Evolutionary conservation across 345 rosid species (phyloP).

Genomic region (Nasturtium officinale): DNA sequence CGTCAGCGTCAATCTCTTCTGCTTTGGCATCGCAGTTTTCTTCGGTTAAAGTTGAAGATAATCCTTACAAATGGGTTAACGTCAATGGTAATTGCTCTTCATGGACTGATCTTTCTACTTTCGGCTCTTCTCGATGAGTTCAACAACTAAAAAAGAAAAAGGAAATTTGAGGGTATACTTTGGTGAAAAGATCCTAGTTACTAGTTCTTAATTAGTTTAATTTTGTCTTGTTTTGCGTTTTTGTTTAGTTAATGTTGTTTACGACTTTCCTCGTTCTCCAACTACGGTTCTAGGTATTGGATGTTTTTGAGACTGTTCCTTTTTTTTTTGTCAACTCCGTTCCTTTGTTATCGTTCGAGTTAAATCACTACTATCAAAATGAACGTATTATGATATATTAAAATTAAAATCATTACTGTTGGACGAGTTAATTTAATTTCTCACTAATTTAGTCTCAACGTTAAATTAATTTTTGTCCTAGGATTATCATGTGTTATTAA

Average conservation of each 20-base stretch:
- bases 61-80: slow-evolving; percentile 44
- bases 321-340: slow-evolving; percentile 19
- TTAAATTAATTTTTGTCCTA: not conserved
- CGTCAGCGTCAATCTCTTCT: slow-evolving; percentile 35
- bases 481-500: not conserved
- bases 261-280: slow-evolving; percentile 3
- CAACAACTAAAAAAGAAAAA: not conserved
- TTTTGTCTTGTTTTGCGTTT: slow-evolving; percentile 18
- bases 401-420: not conserved
- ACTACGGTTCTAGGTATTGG: slow-evolving; percentile 16
- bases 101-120: slow-evolving; percentile 44
- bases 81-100: slow-evolving; percentile 41
- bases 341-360: slow-evolving; percentile 22
- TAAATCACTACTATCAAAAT: not conserved
- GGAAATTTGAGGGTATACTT: slow-evolving; percentile 22
- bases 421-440: not conserved
- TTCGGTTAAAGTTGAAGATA: slow-evolving; percentile 46
- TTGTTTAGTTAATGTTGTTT: slow-evolving; percentile 25
- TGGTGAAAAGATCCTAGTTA: slow-evolving; percentile 33
- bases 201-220: slow-evolving; percentile 24
- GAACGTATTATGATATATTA: not conserved
- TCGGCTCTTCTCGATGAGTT: slow-evolving; percentile 42
- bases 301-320: slow-evolving; percentile 31
- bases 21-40: slow-evolving; percentile 42
- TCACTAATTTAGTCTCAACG: not conserved